Evolutionary conservation across 495 filamentous ascomycete genomes (phyloP).

Genomic region (Penicillium canariense): DNA sequence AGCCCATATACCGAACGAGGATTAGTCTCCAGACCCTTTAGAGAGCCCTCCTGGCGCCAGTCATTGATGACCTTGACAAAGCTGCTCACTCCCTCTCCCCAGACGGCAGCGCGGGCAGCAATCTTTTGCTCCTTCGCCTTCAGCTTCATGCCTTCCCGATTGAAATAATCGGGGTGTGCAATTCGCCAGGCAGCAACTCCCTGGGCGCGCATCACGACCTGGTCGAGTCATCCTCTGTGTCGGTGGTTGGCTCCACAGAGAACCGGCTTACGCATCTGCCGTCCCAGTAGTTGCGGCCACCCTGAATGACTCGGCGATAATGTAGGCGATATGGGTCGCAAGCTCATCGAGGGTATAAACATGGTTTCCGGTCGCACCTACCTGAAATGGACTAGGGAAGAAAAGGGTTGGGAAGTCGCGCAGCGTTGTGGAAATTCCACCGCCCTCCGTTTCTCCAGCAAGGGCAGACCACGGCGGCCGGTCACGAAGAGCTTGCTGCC

Average conservation of each 20-base stretch:
- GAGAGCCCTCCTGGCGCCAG: neutral
- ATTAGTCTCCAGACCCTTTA: conserved; percentile 4
- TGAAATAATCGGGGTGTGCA: conserved; percentile 62
- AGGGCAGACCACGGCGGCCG: conserved; percentile 39
- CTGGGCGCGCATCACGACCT: conserved; percentile 38
- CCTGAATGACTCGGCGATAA: too few relatives aligned
- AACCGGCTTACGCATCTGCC: too few relatives aligned
- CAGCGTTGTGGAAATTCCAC: conserved; percentile 47
- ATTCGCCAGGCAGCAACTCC: conserved; percentile 35
- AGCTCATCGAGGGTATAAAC: conserved; percentile 37
- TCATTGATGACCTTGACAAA: conserved; percentile 10
- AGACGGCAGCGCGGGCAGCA: neutral
- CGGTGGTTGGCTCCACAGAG: conserved; percentile 40
- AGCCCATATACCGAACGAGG: too few relatives aligned
- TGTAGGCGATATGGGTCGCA: conserved; percentile 41
- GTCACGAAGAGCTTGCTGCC: conserved; percentile 37
- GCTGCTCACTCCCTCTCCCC: conserved; percentile 18
- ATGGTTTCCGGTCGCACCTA: conserved; percentile 37
- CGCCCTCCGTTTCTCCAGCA: conserved; percentile 45
- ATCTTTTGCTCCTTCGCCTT: neutral
- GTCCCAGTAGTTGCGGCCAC: too few relatives aligned
- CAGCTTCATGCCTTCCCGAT: conserved; percentile 37
- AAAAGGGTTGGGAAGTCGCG: conserved; percentile 56
- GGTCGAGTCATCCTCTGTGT: conserved; percentile 48
- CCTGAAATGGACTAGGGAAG: conserved; percentile 41